These are phyloP conservation scores for Trypanosoma mega DNA, from an alignment of 208 protist genomes.

Conservation along the genomic window DNA sequence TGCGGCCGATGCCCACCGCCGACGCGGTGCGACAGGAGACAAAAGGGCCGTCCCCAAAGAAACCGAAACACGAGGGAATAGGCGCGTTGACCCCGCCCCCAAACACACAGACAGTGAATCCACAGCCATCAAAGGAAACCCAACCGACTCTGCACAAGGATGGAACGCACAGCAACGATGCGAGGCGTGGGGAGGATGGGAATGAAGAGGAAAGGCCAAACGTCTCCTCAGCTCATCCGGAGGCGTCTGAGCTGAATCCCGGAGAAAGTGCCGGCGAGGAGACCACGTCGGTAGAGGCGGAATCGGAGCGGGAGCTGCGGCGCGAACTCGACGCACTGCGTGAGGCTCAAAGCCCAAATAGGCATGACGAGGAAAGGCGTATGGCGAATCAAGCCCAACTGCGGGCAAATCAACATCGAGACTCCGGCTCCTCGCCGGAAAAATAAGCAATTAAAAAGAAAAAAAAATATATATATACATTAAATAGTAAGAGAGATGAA, in stretches of 20 bases:
- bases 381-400: slow-evolving; percentile 12
- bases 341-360: background rate
- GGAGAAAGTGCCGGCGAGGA: background rate
- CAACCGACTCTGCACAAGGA: no score
- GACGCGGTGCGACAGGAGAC: background rate
- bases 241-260: background rate
- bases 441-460: background rate
- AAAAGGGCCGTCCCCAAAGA: background rate
- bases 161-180: no score
- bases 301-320: background rate
- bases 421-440: slow-evolving; percentile 14
- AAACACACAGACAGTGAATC: no score
- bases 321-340: slow-evolving; percentile 9
- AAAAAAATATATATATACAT: slow-evolving; percentile 25
- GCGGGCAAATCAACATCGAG: slow-evolving; percentile 20
- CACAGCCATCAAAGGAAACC: no score
- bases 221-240: no score
- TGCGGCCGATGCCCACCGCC: slow-evolving; percentile 54
- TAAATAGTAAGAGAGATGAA: no score
- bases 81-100: no score
- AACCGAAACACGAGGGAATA: background rate
- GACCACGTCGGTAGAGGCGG: background rate
- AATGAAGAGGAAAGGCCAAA: no score
- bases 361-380: slow-evolving; percentile 16
- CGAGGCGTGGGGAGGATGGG: no score